phyloP scores from a whole-genome alignment of 352 stramenopile genomes.

The Globisporangium mamillatum region DNA sequence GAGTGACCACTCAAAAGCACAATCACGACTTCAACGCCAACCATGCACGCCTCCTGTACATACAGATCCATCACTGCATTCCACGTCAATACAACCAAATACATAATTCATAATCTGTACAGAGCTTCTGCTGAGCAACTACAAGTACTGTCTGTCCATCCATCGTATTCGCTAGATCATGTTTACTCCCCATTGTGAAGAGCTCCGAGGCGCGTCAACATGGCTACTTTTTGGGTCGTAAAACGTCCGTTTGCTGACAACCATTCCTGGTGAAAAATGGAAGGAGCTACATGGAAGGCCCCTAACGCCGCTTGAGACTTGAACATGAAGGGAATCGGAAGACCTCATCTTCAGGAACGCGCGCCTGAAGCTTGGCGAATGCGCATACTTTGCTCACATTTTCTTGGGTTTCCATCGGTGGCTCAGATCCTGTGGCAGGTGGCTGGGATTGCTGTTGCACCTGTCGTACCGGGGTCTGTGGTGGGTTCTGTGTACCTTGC shows the following conservation, averaged over 20 bases:
- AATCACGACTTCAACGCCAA: background rate
- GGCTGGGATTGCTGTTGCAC: background rate
- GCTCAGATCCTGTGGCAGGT: background rate
- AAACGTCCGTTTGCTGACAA: background rate
- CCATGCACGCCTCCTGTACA: background rate
- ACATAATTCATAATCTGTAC: no score
- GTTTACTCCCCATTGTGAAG: constrained; percentile 5
- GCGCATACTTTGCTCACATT: background rate
- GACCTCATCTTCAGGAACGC: constrained; percentile 10
- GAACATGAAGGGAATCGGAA: background rate
- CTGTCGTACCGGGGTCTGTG: background rate
- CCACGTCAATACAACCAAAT: no score
- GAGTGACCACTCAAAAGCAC: background rate
- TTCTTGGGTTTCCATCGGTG: background rate
- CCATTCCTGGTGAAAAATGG: background rate
- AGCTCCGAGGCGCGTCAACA: background rate
- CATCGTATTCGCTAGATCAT: background rate
- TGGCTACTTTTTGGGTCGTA: constrained; percentile 2
- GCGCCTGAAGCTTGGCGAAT: background rate
- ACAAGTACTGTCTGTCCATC: background rate
- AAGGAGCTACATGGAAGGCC: background rate
- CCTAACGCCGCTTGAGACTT: background rate
- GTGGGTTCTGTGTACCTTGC: background rate
- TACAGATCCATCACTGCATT: no score
- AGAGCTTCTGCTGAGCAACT: background rate